Base-by-base conservation (phyloP, 768 basidiomycete species). In the Amyloporia xantha region DNA sequence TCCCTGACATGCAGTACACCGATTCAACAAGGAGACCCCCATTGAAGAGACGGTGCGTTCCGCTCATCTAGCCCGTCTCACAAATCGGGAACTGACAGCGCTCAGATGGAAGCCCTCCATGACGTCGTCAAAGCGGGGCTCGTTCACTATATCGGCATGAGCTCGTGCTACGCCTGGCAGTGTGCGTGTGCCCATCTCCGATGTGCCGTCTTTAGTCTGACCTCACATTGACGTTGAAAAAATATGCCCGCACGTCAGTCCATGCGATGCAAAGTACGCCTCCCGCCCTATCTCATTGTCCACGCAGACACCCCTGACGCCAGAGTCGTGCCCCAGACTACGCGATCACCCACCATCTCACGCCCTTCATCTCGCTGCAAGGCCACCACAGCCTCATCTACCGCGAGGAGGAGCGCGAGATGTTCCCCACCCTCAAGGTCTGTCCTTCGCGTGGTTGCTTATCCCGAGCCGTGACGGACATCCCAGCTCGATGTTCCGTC, bases 321-420 rank as follows among this genome's bases (percentile, higher is more conserved):
- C 30, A 33, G 30, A 33, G 30, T 33, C 9, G 30, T 7, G 9
- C 15, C 24, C 23, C 46, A 72, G 70, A 68, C 54, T 74, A 74
- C 52, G 72, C 72, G 2, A 64, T 72, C 49, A 52, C 58, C 15
- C 64, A 74, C 55, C 62, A 60, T 17, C 55, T 68, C 10, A 77
- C 75, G 2, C 76, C 74, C 2, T 82, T 82, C 65, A 76, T 81
- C 64, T 75, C 76, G 12, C 81, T 82, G 80, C 78, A 82, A 62
- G 79, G 81, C 62, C 74, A 77, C 56, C 74, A 82, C 58, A 73
- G 60, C 46, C 67, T 78, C 3, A 38, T 78, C 39, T 82, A 82
- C 56, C 73, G 81, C 40, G 81, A 82, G 59, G 81, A 83, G 56
- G 81, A 79, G 55, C 68, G 71, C 11, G 76, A 77, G 56, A 76